These are phyloP conservation scores for Colletotrichum graminicola DNA, from an alignment of 2,329 filamentous ascomycete genomes.

Conservation along the genomic window DNA sequence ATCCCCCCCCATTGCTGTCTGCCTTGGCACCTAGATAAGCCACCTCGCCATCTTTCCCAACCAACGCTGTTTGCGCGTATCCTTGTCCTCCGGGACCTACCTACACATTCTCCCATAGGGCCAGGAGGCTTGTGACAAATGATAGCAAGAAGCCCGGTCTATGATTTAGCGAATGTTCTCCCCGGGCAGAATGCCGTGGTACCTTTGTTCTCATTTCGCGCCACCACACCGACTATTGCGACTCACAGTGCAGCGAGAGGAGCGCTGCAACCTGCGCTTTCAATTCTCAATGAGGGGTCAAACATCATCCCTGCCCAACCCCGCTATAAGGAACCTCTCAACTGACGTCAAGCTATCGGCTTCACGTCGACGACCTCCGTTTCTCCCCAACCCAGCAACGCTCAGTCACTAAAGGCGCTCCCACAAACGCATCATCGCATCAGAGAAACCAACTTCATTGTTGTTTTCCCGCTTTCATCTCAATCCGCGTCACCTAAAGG, in stretches of 20 bases:
- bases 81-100: neutral
- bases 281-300: neutral
- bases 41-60: neutral
- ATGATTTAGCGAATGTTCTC: constrained; percentile 20
- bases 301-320: constrained; percentile 25
- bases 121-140: neutral
- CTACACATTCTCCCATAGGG: neutral
- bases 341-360: constrained; percentile 23
- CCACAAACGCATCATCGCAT: neutral
- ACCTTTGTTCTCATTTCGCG: neutral
- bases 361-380: constrained; percentile 19
- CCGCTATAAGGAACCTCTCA: neutral
- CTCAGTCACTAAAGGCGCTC: neutral
- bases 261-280: neutral
- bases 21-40: neutral
- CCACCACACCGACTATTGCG: neutral
- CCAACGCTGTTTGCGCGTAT: neutral
- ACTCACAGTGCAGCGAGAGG: neutral
- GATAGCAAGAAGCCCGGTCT: neutral
- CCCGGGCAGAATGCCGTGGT: constrained; percentile 32
- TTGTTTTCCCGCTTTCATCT: neutral
- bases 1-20: neutral
- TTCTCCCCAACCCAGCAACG: too few relatives aligned
- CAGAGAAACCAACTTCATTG: neutral
- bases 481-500: too few relatives aligned